phyloP scores from a whole-genome alignment of 805 yeast genomes.

The Wickerhamomyces rabaulensis region DNA sequence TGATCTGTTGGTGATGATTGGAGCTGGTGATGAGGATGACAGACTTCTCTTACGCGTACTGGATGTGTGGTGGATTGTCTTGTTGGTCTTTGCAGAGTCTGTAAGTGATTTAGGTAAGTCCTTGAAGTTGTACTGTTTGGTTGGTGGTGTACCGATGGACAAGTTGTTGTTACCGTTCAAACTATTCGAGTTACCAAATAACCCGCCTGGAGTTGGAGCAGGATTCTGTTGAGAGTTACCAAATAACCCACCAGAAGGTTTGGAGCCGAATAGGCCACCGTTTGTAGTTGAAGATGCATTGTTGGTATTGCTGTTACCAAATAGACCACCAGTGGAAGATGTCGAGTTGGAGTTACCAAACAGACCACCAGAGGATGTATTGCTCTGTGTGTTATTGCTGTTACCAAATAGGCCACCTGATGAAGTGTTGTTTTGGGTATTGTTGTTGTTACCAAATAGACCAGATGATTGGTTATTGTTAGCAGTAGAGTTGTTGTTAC shows the following conservation, averaged over 20 bases:
- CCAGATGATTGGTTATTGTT: slow-evolving; percentile 14
- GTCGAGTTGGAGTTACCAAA: slow-evolving; percentile 9
- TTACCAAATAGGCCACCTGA: slow-evolving; percentile 6
- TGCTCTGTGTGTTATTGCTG: not conserved
- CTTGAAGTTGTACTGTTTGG: slow-evolving; percentile 25
- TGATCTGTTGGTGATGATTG: slow-evolving; percentile 16
- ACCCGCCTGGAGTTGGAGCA: not conserved
- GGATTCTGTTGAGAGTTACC: slow-evolving; percentile 6
- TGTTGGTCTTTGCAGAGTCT: slow-evolving; percentile 21
- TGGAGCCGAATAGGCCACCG: slow-evolving; percentile 20
- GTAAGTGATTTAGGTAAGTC: slow-evolving; percentile 35
- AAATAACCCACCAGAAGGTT: slow-evolving; percentile 8
- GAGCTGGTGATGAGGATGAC: slow-evolving; percentile 16
- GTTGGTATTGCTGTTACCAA: slow-evolving; percentile 17
- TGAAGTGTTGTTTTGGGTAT: slow-evolving; percentile 3
- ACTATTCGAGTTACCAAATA: slow-evolving; percentile 19
- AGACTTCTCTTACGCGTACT: slow-evolving; percentile 21
- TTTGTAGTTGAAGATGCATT: slow-evolving; percentile 6
- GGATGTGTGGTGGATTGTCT: slow-evolving; percentile 7
- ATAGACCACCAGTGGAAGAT: slow-evolving; percentile 11
- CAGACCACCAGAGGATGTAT: slow-evolving; percentile 8
- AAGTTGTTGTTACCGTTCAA: slow-evolving; percentile 10
- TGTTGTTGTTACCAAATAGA: slow-evolving; percentile 21
- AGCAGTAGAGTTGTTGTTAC: slow-evolving; percentile 16
- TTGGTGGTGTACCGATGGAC: slow-evolving; percentile 29